These are phyloP conservation scores for Melampsora medusae DNA, from an alignment of 1,284 basidiomycete species.

Conservation along the genomic window DNA sequence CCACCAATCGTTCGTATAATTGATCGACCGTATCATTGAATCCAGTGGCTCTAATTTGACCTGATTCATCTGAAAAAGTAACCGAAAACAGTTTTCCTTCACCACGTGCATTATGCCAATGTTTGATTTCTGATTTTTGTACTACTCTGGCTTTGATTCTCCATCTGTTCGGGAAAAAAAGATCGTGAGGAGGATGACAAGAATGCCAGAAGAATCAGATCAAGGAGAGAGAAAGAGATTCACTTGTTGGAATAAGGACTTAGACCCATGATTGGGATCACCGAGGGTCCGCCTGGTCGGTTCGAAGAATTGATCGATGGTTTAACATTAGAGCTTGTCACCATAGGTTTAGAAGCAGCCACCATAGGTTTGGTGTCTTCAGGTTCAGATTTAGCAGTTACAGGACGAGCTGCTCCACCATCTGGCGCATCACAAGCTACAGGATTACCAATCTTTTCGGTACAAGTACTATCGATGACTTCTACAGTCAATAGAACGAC, in stretches of 20 bases:
- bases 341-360: constrained; percentile 48
- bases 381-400: constrained; percentile 47
- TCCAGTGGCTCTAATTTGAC: constrained; percentile 85
- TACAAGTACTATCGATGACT: constrained; percentile 59
- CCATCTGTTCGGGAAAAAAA: constrained; percentile 61
- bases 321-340: constrained; percentile 50
- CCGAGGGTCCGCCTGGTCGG: constrained; percentile 50
- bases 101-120: constrained; percentile 84
- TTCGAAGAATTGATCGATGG: constrained; percentile 49
- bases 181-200: background rate
- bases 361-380: constrained; percentile 47
- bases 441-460: constrained; percentile 75
- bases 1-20: constrained; percentile 78
- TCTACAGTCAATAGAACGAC: constrained; percentile 78
- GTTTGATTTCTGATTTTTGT: constrained; percentile 82
- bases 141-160: constrained; percentile 94
- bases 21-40: constrained; percentile 87
- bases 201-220: background rate
- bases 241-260: constrained; percentile 94
- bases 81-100: constrained; percentile 95
- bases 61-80: constrained; percentile 90
- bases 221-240: constrained; percentile 41
- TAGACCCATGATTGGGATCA: constrained; percentile 87
- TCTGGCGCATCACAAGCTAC: constrained; percentile 56
- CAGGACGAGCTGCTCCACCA: constrained; percentile 46